phyloP scores from a whole-genome alignment of 192 early-diverging fungal species.

The Umbelopsis isabellina region DNA sequence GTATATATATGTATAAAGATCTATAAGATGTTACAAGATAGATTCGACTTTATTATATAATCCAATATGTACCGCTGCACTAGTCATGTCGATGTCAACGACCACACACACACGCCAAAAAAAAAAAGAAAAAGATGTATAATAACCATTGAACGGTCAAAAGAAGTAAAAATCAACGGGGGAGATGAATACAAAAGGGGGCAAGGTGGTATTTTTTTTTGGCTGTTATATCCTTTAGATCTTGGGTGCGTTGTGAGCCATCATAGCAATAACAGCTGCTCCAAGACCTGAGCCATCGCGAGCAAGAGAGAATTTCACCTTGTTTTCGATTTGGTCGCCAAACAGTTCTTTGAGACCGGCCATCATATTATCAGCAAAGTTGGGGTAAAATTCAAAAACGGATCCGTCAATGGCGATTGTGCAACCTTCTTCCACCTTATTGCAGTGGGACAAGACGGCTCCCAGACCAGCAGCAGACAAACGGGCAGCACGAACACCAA shows the following conservation, averaged over 20 bases:
- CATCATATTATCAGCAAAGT: conserved; percentile 75
- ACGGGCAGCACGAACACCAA: conserved; percentile 77
- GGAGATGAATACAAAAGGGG: background rate
- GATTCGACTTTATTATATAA: no score
- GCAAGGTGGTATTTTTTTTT: background rate
- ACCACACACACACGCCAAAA: no score
- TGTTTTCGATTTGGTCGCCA: conserved; percentile 69
- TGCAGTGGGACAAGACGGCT: conserved; percentile 23
- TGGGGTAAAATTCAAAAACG: conserved; percentile 84
- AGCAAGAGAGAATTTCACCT: conserved; percentile 62
- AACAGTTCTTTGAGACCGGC: conserved; percentile 68
- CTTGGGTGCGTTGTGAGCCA: conserved; percentile 28
- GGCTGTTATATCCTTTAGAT: background rate
- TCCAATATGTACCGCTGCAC: no score
- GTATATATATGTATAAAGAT: no score
- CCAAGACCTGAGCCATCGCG: conserved; percentile 75
- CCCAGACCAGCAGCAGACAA: conserved; percentile 62
- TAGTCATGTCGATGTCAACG: no score
- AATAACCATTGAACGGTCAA: no score
- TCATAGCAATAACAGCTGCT: conserved; percentile 65
- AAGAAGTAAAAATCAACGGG: no score
- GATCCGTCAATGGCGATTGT: conserved; percentile 86
- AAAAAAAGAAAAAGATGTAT: no score
- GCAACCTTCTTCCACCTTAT: conserved; percentile 19
- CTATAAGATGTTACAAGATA: no score